These are phyloP conservation scores for Aureobasidium sp. DNA, from an alignment of 2,329 filamentous ascomycete species.

Conservation along the genomic window DNA sequence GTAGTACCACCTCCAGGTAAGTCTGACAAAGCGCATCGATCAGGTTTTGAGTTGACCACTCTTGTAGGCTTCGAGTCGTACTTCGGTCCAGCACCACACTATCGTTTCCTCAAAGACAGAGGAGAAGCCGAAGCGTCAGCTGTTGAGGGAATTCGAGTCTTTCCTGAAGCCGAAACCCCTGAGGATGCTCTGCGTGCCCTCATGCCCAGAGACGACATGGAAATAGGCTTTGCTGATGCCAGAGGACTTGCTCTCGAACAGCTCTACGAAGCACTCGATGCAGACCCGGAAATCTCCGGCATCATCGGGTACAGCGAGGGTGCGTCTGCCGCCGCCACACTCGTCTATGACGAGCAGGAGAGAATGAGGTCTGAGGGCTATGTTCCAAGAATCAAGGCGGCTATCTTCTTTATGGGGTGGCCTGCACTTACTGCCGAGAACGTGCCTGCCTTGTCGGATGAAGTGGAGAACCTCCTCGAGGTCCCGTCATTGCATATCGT, in stretches of 20 bases:
- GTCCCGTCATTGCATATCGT: neutral
- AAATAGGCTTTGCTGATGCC: neutral
- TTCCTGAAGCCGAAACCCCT: conserved; percentile 1
- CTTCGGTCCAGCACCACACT: conserved; percentile 1
- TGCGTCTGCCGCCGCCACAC: neutral
- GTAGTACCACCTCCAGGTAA: neutral
- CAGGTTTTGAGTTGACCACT: neutral
- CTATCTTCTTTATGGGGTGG: conserved; percentile 7
- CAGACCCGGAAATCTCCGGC: neutral
- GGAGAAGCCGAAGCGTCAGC: conserved; percentile 1
- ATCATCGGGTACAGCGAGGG: conserved; percentile 1
- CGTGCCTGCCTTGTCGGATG: neutral
- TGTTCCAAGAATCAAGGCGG: neutral
- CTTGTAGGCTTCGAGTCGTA: conserved; percentile 1
- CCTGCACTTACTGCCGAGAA: neutral
- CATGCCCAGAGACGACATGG: neutral
- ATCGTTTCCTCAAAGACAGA: neutral
- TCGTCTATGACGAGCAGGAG: conserved; percentile 2
- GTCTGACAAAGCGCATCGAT: too few relatives aligned
- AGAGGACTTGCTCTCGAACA: neutral
- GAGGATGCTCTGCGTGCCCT: conserved; percentile 1
- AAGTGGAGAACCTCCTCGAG: neutral
- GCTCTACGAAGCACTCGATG: neutral
- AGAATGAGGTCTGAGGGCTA: neutral
- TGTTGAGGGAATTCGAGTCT: neutral